Conservation (phyloP, 345 rosid genomes). For the Boechera divaricarpa region DNA sequence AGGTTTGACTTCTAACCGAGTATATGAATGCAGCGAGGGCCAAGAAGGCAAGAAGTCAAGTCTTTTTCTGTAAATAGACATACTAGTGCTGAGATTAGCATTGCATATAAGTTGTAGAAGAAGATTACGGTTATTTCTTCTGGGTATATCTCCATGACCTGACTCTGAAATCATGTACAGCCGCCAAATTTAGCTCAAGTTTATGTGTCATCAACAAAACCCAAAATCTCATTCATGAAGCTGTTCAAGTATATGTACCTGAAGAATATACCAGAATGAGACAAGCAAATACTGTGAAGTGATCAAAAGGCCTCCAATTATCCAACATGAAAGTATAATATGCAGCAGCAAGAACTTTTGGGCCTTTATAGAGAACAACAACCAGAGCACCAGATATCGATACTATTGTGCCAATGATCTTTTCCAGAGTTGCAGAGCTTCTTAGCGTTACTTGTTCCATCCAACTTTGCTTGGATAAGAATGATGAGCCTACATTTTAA, state of each 20-base stretch:
- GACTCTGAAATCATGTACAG: constrained; percentile 3
- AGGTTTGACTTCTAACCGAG: constrained; percentile 42
- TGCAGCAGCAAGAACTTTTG: constrained; percentile 14
- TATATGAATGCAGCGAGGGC: constrained; percentile 38
- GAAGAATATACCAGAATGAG: constrained; percentile 37
- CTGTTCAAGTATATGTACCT: constrained; percentile 21
- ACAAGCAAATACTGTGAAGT: constrained; percentile 32
- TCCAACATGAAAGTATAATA: constrained; percentile 31
- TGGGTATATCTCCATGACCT: not conserved
- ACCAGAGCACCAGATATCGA: constrained; percentile 36
- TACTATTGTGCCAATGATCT: constrained; percentile 34
- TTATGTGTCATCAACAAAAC: not conserved
- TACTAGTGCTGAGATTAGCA: constrained; percentile 39
- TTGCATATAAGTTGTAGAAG: not conserved
- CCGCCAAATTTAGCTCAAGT: not conserved
- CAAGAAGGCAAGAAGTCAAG: constrained; percentile 42
- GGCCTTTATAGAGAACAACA: constrained; percentile 32
- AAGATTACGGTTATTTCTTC: not conserved
- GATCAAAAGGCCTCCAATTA: constrained; percentile 35
- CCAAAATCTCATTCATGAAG: not conserved
- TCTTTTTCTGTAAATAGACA: constrained; percentile 48
- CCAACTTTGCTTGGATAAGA: no score
- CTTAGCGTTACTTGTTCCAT: no score
- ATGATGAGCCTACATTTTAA: no score
- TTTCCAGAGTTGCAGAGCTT: constrained; percentile 21